Conservation (phyloP, 2,329 filamentous ascomycete species). For the Paracamarosporium sp. region DNA sequence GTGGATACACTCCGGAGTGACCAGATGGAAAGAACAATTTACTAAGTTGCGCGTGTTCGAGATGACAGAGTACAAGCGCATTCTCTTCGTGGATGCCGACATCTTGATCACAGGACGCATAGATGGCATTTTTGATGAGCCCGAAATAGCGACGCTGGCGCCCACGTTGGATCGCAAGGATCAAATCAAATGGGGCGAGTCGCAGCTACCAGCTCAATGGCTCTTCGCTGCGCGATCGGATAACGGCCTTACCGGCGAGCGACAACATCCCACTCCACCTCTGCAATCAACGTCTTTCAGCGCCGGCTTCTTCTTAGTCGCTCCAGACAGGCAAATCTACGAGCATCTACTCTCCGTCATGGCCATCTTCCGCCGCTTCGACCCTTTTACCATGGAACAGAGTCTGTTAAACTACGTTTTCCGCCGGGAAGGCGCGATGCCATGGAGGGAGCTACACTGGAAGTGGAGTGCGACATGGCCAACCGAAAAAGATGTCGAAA, state of each 20-base stretch:
- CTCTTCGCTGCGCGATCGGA: constrained; percentile 48
- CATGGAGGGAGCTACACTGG: constrained; percentile 49
- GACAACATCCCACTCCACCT: constrained; percentile 48
- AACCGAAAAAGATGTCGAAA: constrained; percentile 40
- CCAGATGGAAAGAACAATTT: constrained; percentile 53
- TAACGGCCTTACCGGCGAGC: constrained; percentile 38
- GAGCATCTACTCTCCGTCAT: constrained; percentile 49
- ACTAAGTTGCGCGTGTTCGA: constrained; percentile 53
- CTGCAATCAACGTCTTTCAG: constrained; percentile 43
- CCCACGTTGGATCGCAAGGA: constrained; percentile 14
- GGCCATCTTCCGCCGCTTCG: constrained; percentile 44
- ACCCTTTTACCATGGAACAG: constrained; percentile 51
- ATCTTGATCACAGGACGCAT: constrained; percentile 45
- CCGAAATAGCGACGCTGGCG: constrained; percentile 39
- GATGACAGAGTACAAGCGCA: constrained; percentile 49
- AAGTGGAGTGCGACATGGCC: constrained; percentile 52
- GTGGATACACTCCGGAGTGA: constrained; percentile 47
- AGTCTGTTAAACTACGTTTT: constrained; percentile 55
- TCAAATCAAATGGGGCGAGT: constrained; percentile 37
- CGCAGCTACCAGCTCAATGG: constrained; percentile 45
- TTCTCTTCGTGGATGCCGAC: constrained; percentile 56
- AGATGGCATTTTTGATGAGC: constrained; percentile 49
- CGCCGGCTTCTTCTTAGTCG: constrained; percentile 51
- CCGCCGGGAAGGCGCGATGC: constrained; percentile 50
- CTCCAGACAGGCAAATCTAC: constrained; percentile 48